Evolutionary conservation across 1,139 yeast species (phyloP).

Genomic region (Pneumocystis carinii): DNA sequence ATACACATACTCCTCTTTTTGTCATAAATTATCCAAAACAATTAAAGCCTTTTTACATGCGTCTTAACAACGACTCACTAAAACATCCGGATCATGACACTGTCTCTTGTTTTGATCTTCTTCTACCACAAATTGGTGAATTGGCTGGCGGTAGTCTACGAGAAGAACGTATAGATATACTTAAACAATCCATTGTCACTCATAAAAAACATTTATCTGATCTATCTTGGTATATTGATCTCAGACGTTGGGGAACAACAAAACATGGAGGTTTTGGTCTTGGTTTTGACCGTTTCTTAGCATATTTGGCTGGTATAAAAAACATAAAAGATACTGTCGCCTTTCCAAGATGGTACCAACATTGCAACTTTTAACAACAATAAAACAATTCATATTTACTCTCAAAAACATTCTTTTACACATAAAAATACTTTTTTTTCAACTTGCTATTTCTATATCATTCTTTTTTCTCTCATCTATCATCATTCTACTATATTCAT

Average conservation of each 20-base stretch:
- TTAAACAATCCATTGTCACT: constrained; percentile 36
- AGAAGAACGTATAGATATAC: constrained; percentile 44
- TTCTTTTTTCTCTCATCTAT: too few relatives aligned
- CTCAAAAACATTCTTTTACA: neutral
- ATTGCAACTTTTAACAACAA: constrained; percentile 30
- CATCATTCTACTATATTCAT: too few relatives aligned
- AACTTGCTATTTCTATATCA: neutral
- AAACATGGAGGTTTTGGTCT: constrained; percentile 97
- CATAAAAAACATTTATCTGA: constrained; percentile 34
- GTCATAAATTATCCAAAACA: constrained; percentile 72
- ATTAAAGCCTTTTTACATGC: constrained; percentile 89
- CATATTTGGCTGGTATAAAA: constrained; percentile 54
- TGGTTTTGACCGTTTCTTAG: constrained; percentile 77
- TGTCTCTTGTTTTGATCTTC: constrained; percentile 78
- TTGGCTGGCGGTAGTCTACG: constrained; percentile 90
- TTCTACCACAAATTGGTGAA: constrained; percentile 89
- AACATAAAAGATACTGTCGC: constrained; percentile 77
- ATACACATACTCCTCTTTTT: constrained; percentile 64
- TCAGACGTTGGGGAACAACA: constrained; percentile 61
- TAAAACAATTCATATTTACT: neutral
- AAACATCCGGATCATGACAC: constrained; percentile 32
- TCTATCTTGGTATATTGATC: constrained; percentile 56
- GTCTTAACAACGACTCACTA: constrained; percentile 22
- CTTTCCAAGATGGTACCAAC: constrained; percentile 49
- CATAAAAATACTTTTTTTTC: neutral